Evolutionary conservation across 2,329 filamentous ascomycete genomes (phyloP).

Genomic region (Penicillium sp.): DNA sequence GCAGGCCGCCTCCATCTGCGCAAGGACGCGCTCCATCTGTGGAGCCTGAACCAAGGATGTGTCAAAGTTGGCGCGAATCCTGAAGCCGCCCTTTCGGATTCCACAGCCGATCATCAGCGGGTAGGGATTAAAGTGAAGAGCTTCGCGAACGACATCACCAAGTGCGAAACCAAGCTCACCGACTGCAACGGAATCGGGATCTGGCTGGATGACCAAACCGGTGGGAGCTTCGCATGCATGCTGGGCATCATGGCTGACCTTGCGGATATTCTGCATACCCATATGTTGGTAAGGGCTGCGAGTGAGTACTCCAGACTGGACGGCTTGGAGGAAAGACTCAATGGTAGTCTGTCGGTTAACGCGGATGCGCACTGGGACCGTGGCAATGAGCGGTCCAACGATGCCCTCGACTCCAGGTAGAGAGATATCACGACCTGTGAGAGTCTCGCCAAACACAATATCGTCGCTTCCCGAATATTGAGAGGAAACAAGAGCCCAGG

Average conservation of each 20-base stretch:
- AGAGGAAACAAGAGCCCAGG: constrained; percentile 50
- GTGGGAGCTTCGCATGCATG: constrained; percentile 37
- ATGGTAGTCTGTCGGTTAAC: constrained; percentile 30
- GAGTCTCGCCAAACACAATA: constrained; percentile 51
- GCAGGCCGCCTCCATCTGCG: constrained; percentile 36
- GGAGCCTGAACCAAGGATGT: constrained; percentile 32
- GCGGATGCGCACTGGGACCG: constrained; percentile 48
- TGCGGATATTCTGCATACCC: constrained; percentile 51
- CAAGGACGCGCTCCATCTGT: constrained; percentile 42
- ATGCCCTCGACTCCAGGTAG: constrained; percentile 49
- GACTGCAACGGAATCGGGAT: constrained; percentile 37
- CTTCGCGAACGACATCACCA: constrained; percentile 38
- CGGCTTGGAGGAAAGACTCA: constrained; percentile 28
- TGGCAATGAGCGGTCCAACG: constrained; percentile 51
- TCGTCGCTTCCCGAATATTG: constrained; percentile 48
- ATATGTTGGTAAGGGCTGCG: constrained; percentile 51
- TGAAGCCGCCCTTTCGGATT: constrained; percentile 44
- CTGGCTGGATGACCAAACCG: constrained; percentile 42
- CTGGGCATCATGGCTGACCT: constrained; percentile 40
- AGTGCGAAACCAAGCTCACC: constrained; percentile 38
- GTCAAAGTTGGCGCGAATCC: constrained; percentile 48
- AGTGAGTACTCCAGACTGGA: constrained; percentile 34
- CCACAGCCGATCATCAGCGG: constrained; percentile 52
- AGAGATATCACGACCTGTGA: constrained; percentile 50
- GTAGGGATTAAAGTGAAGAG: constrained; percentile 49